Evolutionary conservation across 805 yeast species (phyloP), one percentile per base, ranked within the genome.

Genomic region (Candida qinlingensis): DNA sequence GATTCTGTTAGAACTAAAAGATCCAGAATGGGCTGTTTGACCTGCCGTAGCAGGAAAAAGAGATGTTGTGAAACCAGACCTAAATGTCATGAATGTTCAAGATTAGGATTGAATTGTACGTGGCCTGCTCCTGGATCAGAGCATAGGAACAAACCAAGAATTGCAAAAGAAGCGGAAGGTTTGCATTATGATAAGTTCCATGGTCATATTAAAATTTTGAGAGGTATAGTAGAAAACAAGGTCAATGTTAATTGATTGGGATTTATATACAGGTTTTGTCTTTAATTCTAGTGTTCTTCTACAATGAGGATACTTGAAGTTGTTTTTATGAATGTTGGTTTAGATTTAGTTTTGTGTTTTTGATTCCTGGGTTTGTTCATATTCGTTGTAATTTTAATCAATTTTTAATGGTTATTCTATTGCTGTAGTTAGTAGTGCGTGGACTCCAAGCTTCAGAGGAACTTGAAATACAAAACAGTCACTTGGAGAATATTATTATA

Each of bases 1-100:
- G 31, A 37, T 26, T 39, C 51, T 41, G 47, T 41, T 12, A 58
- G 48, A 45, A 58, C 52, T 27, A 68, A 71, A 56, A 68, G 88
- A 48, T 80, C 85, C 13, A 72, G 87, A 58, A 72, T 74, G 73
- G 96, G 96, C 0, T 87, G 95, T 62, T 68, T 84, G 39, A 85
- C 95, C 1, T 87, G 96, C 56, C 75, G 94, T 41, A 79, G 77
- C 50, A 67, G 96, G 28, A 87, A 87, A 71, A 87, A 85, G 61
- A 73, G 90, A 47, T 87, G 95, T 55, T 85, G 87, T 59, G 94
- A 87, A 60, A 68, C 73, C 1, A 74, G 74, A 47, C 95, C 95
- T 4, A 63, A 63, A 28, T 87, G 96, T 58, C 61, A 70, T 1
- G 90, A 86, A 56, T 87, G 95, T 63, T 54, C 65, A n/a, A 67